Percentiles rank a stretch among this genome's conserved stretches.
Conservation (phyloP, 768 basidiomycete genomes). For the Cantharellus cinnabarinus region DNA sequence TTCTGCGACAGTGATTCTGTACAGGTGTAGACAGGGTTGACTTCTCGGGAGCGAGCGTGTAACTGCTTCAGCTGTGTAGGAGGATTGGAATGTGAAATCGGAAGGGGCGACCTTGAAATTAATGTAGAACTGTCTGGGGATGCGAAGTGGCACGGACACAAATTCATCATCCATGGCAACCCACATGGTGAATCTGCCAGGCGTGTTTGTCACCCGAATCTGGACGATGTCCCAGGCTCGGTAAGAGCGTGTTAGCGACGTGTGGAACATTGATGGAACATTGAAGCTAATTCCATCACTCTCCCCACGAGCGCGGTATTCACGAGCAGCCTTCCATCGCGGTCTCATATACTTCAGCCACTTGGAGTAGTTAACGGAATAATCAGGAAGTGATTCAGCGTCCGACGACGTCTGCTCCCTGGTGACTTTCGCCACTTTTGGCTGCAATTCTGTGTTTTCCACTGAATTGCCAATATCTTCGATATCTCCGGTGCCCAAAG, state of each 20-base stretch:
- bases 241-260: constrained; percentile 26
- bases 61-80: constrained; percentile 56
- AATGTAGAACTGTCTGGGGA: constrained; percentile 84
- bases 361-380: constrained; percentile 39
- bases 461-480: constrained; percentile 31
- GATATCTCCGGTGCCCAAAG: constrained; percentile 24
- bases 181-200: constrained; percentile 80
- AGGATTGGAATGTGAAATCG: constrained; percentile 45
- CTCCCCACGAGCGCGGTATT: constrained; percentile 25
- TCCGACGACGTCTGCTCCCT: constrained; percentile 25
- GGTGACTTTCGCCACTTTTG: constrained; percentile 33
- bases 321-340: constrained; percentile 44
- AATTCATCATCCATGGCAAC: constrained; percentile 62
- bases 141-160: constrained; percentile 58
- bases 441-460: constrained; percentile 8
- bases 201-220: constrained; percentile 51
- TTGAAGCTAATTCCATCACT: constrained; percentile 18
- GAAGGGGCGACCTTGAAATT: constrained; percentile 56
- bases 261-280: constrained; percentile 58
- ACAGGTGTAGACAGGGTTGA: constrained; percentile 56
- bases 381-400: constrained; percentile 35
- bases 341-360: constrained; percentile 64
- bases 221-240: constrained; percentile 87
- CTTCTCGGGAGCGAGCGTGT: constrained; percentile 62
- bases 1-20: constrained; percentile 66